These are phyloP conservation scores for Carex cristatella DNA, from an alignment of 176 grass and related monocot species.

Conservation along the genomic window DNA sequence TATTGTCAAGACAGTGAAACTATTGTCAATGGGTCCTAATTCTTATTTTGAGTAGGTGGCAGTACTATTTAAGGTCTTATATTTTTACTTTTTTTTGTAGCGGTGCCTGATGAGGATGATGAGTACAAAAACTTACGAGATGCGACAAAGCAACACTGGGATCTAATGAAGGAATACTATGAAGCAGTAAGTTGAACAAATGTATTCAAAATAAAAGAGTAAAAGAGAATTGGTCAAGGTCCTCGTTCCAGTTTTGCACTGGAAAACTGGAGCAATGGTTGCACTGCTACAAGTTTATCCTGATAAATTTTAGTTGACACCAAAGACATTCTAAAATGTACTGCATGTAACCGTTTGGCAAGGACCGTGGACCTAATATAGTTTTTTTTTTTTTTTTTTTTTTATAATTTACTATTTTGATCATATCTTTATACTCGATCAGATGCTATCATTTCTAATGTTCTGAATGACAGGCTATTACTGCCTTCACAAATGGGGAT, in stretches of 20 bases:
- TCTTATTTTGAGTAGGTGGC: background rate
- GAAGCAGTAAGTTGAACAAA: constrained; percentile 46
- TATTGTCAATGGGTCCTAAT: background rate
- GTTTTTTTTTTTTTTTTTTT: background rate
- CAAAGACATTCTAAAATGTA: background rate
- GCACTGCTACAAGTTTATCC: background rate
- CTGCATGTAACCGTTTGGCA: background rate
- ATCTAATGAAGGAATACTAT: constrained; percentile 89
- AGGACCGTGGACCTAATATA: background rate
- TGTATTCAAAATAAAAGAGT: too few species aligned
- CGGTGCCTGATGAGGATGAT: constrained; percentile 41
- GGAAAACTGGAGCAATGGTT: background rate
- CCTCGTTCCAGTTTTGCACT: too few species aligned
- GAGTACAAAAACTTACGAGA: constrained; percentile 62
- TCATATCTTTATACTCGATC: background rate
- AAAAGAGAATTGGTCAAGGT: too few species aligned
- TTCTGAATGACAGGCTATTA: constrained; percentile 52
- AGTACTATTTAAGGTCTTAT: background rate
- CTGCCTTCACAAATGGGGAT: constrained; percentile 68
- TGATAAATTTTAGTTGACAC: background rate
- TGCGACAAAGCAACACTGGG: constrained; percentile 76
- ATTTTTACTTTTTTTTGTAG: constrained; percentile 22
- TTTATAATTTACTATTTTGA: background rate
- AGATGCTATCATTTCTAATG: constrained; percentile 26
- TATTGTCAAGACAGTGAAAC: background rate